Evolutionary conservation across 306 rosid genomes (phyloP).

Genomic region (Gastrolobium villosum): DNA sequence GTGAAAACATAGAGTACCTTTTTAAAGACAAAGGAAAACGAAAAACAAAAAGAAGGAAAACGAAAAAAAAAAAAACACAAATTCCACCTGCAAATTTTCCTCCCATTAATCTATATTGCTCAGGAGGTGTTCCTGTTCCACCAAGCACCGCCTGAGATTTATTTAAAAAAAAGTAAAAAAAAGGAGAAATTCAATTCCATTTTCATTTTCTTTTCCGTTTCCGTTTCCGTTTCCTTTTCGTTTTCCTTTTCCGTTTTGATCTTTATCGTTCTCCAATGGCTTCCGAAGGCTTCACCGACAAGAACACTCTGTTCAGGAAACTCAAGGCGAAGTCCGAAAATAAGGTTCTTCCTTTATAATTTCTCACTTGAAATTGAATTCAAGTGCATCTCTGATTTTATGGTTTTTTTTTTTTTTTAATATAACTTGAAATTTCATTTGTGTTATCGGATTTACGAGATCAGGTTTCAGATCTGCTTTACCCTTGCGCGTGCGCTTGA

Average conservation of each 20-base stretch:
- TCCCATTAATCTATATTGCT: slow-evolving; percentile 34
- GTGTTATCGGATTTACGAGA: slow-evolving; percentile 2
- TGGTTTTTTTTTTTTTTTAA: neutral
- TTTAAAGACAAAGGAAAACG: slow-evolving; percentile 9
- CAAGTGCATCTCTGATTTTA: neutral
- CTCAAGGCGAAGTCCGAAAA: slow-evolving; percentile 87
- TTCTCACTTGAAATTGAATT: slow-evolving; percentile 8
- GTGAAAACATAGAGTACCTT: slow-evolving; percentile 4
- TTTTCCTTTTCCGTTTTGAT: slow-evolving; percentile 18
- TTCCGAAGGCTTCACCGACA: slow-evolving; percentile 69
- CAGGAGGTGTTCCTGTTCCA: slow-evolving; percentile 43
- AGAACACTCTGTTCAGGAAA: slow-evolving; percentile 74
- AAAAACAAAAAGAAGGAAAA: neutral
- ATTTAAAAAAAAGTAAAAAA: neutral
- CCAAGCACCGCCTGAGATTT: slow-evolving; percentile 49
- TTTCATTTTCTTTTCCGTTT: neutral
- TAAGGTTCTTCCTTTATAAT: slow-evolving; percentile 62
- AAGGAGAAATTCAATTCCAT: neutral
- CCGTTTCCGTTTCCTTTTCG: too few relatives aligned
- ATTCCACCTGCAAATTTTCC: slow-evolving; percentile 36
- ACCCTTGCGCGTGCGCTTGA: neutral
- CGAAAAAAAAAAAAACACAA: slow-evolving; percentile 6
- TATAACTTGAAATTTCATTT: neutral
- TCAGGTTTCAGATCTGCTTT: slow-evolving; percentile 48
- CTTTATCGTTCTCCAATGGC: slow-evolving; percentile 64